Conservation (phyloP, 2,329 filamentous ascomycete genomes). For the Paecilomyces formosus region DNA sequence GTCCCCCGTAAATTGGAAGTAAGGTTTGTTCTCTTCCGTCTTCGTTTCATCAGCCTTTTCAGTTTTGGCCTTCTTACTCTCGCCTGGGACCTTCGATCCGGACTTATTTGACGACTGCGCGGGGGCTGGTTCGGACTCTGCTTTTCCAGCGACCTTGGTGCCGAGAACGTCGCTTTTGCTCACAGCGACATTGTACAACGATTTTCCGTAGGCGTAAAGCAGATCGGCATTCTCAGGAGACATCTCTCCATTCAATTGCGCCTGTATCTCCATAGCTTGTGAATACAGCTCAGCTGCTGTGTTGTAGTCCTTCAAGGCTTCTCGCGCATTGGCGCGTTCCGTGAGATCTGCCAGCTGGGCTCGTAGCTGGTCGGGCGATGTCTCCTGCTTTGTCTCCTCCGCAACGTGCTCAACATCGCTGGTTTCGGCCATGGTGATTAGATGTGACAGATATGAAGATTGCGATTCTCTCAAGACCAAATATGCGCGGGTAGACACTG, state of each 20-base stretch:
- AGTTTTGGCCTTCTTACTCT: conserved; percentile 16
- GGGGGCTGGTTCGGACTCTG: conserved; percentile 43
- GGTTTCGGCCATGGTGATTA: conserved; percentile 18
- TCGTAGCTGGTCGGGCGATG: conserved; percentile 33
- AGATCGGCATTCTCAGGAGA: conserved; percentile 85
- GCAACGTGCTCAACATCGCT: conserved; percentile 6
- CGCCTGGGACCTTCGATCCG: conserved; percentile 8
- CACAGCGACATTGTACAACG: conserved; percentile 88
- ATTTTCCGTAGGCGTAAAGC: conserved; percentile 88
- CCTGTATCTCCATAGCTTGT: conserved; percentile 81
- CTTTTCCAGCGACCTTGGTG: conserved; percentile 61
- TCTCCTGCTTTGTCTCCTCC: conserved; percentile 10
- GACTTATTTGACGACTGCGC: conserved; percentile 28
- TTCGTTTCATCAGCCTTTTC: conserved; percentile 9
- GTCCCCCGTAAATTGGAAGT: conserved; percentile 89
- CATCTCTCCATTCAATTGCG: conserved; percentile 86
- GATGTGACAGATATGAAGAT: neutral
- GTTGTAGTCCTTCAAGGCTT: conserved; percentile 81
- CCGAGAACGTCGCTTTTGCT: conserved; percentile 92
- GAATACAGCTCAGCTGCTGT: conserved; percentile 83
- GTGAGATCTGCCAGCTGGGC: conserved; percentile 70
- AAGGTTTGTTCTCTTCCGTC: conserved; percentile 45
- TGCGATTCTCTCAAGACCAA: neutral
- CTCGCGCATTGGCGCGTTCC: conserved; percentile 74
- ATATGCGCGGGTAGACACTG: neutral